These are phyloP conservation scores for Tylopilus felleus DNA, from an alignment of 768 basidiomycete genomes.

Conservation along the genomic window DNA sequence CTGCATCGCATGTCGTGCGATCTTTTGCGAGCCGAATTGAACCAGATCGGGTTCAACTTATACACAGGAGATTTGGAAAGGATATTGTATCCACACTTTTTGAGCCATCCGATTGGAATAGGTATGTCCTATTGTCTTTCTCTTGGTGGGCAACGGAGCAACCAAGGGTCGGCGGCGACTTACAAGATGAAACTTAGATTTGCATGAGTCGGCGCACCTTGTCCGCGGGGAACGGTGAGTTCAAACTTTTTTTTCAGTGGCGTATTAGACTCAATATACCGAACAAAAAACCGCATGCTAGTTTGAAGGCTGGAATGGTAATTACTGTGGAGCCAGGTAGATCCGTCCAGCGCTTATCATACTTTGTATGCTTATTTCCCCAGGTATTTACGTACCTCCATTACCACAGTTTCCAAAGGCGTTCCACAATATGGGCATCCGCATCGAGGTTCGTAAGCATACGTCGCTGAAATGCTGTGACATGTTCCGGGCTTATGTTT, in stretches of 20 bases:
- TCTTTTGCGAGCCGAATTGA: constrained; percentile 66
- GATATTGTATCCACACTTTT: constrained; percentile 84
- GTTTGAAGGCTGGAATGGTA: constrained; percentile 82
- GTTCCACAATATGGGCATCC: constrained; percentile 89
- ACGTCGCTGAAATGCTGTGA: background rate
- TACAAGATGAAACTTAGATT: constrained; percentile 46
- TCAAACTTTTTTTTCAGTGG: background rate
- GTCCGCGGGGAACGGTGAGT: constrained; percentile 54
- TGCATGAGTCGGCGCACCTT: constrained; percentile 78
- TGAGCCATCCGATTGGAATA: constrained; percentile 91
- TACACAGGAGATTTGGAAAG: constrained; percentile 60
- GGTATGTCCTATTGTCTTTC: constrained; percentile 42
- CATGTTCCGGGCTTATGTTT: constrained; percentile 8
- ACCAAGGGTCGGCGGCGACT: constrained; percentile 9
- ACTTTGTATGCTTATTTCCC: constrained; percentile 5
- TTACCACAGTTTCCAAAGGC: constrained; percentile 73
- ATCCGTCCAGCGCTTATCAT: constrained; percentile 7
- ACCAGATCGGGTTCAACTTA: constrained; percentile 50
- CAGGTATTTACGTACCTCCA: constrained; percentile 87
- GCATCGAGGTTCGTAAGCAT: constrained; percentile 67
- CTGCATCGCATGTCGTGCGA: constrained; percentile 74
- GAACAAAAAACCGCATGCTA: constrained; percentile 26
- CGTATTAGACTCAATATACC: background rate
- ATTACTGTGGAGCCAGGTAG: constrained; percentile 87
- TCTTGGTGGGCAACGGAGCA: background rate